These are phyloP conservation scores for Colletotrichum costaricense DNA, from an alignment of 2,329 filamentous ascomycete genomes.

Conservation along the genomic window DNA sequence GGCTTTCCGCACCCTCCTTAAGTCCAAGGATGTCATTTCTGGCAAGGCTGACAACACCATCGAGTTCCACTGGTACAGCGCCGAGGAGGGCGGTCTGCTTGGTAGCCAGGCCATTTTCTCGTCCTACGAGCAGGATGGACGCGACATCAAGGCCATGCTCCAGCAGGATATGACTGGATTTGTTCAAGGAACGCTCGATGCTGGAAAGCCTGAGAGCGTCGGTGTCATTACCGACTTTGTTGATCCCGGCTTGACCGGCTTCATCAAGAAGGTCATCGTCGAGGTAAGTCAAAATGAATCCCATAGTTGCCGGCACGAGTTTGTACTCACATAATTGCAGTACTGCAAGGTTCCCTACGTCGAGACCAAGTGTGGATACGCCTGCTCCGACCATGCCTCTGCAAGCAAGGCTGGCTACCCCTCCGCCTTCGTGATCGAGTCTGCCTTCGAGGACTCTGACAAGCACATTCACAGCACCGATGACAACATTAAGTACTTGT, in stretches of 20 bases:
- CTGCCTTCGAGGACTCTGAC: constrained; percentile 73
- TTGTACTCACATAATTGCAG: constrained; percentile 45
- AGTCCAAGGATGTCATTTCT: constrained; percentile 74
- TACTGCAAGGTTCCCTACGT: constrained; percentile 92
- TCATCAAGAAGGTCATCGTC: constrained; percentile 90
- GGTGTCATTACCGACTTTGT: constrained; percentile 96
- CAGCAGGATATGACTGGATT: constrained; percentile 99
- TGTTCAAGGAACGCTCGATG: constrained; percentile 83
- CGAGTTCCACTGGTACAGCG: constrained; percentile 97
- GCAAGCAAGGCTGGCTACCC: constrained; percentile 81
- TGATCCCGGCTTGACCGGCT: constrained; percentile 82
- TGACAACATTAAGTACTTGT: constrained; percentile 77
- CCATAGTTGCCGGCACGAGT: constrained; percentile 20
- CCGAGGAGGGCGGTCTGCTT: constrained; percentile 87
- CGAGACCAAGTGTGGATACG: constrained; percentile 90
- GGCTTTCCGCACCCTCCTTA: constrained; percentile 83
- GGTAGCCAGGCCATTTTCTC: constrained; percentile 92
- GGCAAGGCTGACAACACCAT: constrained; percentile 86
- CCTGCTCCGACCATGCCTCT: constrained; percentile 80
- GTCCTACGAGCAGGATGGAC: constrained; percentile 77
- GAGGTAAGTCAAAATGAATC: constrained; percentile 55
- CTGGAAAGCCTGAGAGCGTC: constrained; percentile 84
- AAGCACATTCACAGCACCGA: constrained; percentile 78
- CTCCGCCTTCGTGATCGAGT: constrained; percentile 81
- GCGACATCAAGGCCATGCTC: constrained; percentile 93